Percentiles rank a stretch among this genome's conserved stretches.
phyloP scores from a whole-genome alignment of 2,329 filamentous ascomycete species.

The Aspergillus vadensis region DNA sequence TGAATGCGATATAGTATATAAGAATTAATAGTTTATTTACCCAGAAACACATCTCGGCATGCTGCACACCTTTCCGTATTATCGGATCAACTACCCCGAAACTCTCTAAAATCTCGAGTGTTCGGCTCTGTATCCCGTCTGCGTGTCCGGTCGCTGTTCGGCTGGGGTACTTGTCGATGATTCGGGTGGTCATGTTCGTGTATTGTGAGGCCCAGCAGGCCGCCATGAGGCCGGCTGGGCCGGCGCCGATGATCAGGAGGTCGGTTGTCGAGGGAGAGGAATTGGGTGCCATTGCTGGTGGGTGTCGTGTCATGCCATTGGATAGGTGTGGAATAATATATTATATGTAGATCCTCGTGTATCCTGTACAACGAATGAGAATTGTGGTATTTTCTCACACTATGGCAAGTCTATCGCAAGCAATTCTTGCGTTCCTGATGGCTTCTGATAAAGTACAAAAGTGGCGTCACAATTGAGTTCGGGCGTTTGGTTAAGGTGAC shows the following conservation, averaged over 20 bases:
- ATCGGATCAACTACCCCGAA: conserved; percentile 58
- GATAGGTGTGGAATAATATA: background rate
- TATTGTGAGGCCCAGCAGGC: conserved; percentile 22
- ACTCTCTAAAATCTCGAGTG: conserved; percentile 71
- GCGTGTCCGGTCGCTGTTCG: conserved; percentile 43
- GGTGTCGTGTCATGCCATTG: background rate
- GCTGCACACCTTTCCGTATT: background rate
- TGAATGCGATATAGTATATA: background rate
- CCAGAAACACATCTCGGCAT: conserved; percentile 19
- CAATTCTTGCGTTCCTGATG: background rate
- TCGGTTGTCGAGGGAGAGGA: background rate
- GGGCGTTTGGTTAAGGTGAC: too few relatives aligned
- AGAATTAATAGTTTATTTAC: conserved; percentile 7
- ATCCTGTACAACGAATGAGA: background rate
- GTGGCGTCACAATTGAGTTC: background rate
- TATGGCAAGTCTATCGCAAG: too few relatives aligned
- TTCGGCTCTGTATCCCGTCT: conserved; percentile 64
- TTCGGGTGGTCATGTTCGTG: conserved; percentile 17
- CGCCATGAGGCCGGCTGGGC: conserved; percentile 19
- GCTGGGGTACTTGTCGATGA: conserved; percentile 24
- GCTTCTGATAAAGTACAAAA: background rate
- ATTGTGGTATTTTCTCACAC: background rate
- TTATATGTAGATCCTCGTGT: background rate
- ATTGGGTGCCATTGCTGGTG: too few relatives aligned
- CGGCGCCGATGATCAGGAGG: conserved; percentile 3